Conservation (phyloP, 305 asterid genomes). For the Ruellia speciosa region DNA sequence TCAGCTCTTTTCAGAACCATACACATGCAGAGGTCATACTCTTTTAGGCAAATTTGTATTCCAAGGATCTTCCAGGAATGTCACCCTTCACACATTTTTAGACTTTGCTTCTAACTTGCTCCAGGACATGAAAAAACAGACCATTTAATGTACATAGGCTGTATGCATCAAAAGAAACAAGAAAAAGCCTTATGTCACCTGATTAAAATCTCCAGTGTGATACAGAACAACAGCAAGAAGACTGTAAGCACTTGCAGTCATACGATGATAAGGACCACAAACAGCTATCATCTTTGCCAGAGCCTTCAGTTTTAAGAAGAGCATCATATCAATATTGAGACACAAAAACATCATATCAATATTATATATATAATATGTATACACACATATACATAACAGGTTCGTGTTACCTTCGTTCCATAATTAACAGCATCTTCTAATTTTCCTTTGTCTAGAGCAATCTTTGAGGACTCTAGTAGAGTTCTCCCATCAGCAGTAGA, state of each 20-base stretch:
- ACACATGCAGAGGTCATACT: background rate
- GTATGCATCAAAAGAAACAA: constrained; percentile 13
- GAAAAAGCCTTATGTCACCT: constrained; percentile 36
- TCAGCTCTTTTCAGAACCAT: background rate
- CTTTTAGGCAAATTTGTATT: constrained; percentile 1
- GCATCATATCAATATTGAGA: constrained; percentile 25
- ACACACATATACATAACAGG: background rate
- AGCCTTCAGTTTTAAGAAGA: constrained; percentile 53
- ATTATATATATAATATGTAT: background rate
- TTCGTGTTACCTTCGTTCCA: constrained; percentile 77
- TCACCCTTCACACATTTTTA: background rate
- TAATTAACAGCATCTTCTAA: constrained; percentile 87
- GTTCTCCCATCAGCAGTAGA: constrained; percentile 97
- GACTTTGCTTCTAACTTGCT: background rate
- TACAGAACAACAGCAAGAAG: constrained; percentile 98
- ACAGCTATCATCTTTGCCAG: constrained; percentile 94
- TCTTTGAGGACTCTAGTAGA: constrained; percentile 90
- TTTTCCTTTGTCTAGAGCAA: constrained; percentile 97
- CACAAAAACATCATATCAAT: constrained; percentile 16
- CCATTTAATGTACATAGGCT: constrained; percentile 1
- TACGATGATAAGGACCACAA: constrained; percentile 96
- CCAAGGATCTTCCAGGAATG: constrained; percentile 5
- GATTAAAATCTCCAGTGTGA: constrained; percentile 99
- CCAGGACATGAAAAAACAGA: background rate
- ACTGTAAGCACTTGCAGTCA: constrained; percentile 96